A percentile compares a stretch with the other conserved stretches of the same genome.
phyloP scores from a whole-genome alignment of 306 rosid genomes.

The Glycine tomentella region DNA sequence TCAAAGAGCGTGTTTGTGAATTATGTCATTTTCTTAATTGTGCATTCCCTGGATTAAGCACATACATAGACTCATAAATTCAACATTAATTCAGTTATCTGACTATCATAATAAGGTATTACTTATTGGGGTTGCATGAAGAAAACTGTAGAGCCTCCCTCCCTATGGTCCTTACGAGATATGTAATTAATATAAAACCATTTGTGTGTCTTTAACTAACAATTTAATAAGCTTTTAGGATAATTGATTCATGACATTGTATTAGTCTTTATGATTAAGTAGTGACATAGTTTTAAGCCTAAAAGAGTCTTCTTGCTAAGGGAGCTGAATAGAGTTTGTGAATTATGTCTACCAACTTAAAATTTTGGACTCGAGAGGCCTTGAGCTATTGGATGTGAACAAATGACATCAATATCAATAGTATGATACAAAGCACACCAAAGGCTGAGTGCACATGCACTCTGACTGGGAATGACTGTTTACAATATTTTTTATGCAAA shows the following conservation, averaged over 20 bases:
- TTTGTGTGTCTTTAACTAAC: not conserved
- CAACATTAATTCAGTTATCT: conserved; percentile 62
- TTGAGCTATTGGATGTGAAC: conserved; percentile 56
- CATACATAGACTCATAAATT: conserved; percentile 62
- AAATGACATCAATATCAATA: conserved; percentile 54
- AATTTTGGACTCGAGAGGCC: conserved; percentile 55
- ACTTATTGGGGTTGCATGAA: conserved; percentile 45
- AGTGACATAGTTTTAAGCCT: not conserved
- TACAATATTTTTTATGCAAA: too few relatives aligned
- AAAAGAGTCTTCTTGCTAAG: not conserved
- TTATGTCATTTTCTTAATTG: conserved; percentile 36
- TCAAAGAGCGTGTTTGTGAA: not conserved
- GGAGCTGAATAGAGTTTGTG: too few relatives aligned
- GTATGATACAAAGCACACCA: conserved; percentile 67
- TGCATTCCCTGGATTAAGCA: conserved; percentile 65
- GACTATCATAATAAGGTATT: conserved; percentile 44
- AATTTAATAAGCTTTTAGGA: not conserved
- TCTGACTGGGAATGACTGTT: conserved; percentile 68
- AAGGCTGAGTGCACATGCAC: conserved; percentile 68
- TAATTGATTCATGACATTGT: not conserved
- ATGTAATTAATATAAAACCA: not conserved
- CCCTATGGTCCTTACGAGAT: conserved; percentile 39
- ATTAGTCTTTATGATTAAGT: not conserved
- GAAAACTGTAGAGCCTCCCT: conserved; percentile 58
- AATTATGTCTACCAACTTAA: not conserved